A percentile compares a stretch with the other conserved stretches of the same genome.
phyloP scores from a whole-genome alignment of 805 yeast species.

The Yamadazyma philogaea region DNA sequence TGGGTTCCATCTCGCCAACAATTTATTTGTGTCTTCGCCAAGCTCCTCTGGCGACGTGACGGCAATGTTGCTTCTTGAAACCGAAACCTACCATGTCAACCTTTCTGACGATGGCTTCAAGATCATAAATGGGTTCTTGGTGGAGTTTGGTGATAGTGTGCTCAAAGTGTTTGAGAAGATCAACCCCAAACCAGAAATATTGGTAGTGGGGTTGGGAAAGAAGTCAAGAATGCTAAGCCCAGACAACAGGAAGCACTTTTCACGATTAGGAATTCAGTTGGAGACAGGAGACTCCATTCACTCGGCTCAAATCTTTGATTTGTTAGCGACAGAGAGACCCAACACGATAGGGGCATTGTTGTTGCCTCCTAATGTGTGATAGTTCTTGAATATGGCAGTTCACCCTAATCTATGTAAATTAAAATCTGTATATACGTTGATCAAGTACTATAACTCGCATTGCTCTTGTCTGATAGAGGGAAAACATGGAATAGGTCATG shows the following conservation, averaged over 20 bases:
- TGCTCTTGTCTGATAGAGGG: no score
- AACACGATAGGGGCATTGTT: constrained; percentile 68
- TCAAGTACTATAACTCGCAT: no score
- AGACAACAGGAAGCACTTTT: constrained; percentile 47
- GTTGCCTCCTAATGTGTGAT: constrained; percentile 61
- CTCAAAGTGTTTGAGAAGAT: constrained; percentile 50
- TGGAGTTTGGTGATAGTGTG: constrained; percentile 47
- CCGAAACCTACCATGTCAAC: constrained; percentile 61
- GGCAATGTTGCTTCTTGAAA: constrained; percentile 51
- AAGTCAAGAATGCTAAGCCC: constrained; percentile 61
- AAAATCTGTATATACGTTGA: no score
- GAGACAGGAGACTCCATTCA: constrained; percentile 62
- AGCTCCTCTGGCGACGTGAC: constrained; percentile 33
- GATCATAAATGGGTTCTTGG: constrained; percentile 46
- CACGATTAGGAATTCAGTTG: constrained; percentile 61
- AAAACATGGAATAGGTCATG: no score
- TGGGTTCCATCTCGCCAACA: constrained; percentile 59
- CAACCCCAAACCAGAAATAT: constrained; percentile 75
- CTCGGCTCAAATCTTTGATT: constrained; percentile 69
- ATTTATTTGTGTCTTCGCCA: constrained; percentile 46
- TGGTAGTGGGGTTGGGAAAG: constrained; percentile 69
- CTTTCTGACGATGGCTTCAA: constrained; percentile 45
- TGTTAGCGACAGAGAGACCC: constrained; percentile 78
- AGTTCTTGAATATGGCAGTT: no score
- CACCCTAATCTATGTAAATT: no score